These are phyloP conservation scores for Thelonectria rubi DNA, from an alignment of 2,329 filamentous ascomycete genomes.

Conservation along the genomic window DNA sequence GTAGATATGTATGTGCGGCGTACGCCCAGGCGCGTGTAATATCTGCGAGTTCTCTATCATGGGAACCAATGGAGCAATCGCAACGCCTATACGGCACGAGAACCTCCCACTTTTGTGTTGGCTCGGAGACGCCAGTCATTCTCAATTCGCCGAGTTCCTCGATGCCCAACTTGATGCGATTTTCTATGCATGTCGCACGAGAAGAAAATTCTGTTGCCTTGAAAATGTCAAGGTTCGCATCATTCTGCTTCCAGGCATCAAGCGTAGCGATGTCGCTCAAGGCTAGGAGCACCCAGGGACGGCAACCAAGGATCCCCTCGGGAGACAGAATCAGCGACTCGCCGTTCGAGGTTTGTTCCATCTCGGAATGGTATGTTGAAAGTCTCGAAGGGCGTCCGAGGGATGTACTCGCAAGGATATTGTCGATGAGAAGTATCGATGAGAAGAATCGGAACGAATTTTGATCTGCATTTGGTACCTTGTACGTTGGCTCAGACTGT, in stretches of 20 bases:
- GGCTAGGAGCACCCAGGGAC: constrained; percentile 8
- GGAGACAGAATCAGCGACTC: not conserved
- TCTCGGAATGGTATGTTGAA: not conserved
- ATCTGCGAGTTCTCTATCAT: not conserved
- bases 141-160: not conserved
- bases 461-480: constrained; percentile 47
- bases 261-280: constrained; percentile 11
- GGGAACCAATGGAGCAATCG: not conserved
- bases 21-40: constrained; percentile 11
- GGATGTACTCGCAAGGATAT: constrained; percentile 24
- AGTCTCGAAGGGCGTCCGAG: constrained; percentile 4
- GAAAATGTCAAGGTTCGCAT: not conserved
- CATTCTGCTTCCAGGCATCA: not conserved
- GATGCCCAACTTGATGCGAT: not conserved
- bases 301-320: constrained; percentile 10
- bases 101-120: not conserved
- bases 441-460: constrained; percentile 49
- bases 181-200: constrained; percentile 1
- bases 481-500: not conserved
- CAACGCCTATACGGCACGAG: not conserved
- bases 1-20: constrained; percentile 5
- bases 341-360: not conserved
- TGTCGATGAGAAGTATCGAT: constrained; percentile 45
- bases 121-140: not conserved
- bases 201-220: not conserved